Conservation (phyloP, 345 rosid species). For the Eucalyptus microcorys region DNA sequence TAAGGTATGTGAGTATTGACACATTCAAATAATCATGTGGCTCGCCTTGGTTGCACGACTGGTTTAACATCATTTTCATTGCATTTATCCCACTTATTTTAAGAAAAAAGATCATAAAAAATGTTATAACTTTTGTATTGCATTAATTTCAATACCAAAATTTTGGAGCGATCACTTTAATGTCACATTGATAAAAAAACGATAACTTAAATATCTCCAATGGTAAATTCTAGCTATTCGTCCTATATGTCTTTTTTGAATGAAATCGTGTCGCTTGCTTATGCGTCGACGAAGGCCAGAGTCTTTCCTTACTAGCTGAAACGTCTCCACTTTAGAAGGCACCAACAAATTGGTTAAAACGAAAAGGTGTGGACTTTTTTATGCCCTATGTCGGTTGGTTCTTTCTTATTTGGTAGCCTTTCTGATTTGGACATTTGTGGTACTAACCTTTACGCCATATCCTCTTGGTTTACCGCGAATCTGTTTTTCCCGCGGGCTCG, state of each 20-base stretch:
- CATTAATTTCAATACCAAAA: no score
- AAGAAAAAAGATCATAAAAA: no score
- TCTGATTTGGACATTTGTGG: background rate
- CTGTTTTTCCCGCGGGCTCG: background rate
- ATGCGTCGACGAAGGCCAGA: background rate
- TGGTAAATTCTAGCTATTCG: no score
- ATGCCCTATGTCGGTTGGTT: background rate
- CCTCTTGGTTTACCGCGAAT: background rate
- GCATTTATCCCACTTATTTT: no score
- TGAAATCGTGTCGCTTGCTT: background rate
- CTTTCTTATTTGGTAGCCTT: background rate
- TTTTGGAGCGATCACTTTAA: no score
- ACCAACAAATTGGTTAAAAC: background rate
- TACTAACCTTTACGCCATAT: background rate
- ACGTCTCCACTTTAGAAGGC: background rate
- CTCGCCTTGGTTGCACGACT: no score
- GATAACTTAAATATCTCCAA: no score
- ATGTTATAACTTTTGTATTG: no score
- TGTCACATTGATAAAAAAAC: no score
- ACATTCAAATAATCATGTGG: no score
- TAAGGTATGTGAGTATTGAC: rapidly evolving
- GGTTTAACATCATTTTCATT: no score
- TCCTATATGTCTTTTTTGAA: no score
- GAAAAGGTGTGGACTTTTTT: background rate
- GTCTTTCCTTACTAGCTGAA: background rate